Percentiles rank a stretch among this genome's conserved stretches.
These are phyloP conservation scores for Globisporangium polare DNA, from an alignment of 352 stramenopile species.

Conservation along the genomic window DNA sequence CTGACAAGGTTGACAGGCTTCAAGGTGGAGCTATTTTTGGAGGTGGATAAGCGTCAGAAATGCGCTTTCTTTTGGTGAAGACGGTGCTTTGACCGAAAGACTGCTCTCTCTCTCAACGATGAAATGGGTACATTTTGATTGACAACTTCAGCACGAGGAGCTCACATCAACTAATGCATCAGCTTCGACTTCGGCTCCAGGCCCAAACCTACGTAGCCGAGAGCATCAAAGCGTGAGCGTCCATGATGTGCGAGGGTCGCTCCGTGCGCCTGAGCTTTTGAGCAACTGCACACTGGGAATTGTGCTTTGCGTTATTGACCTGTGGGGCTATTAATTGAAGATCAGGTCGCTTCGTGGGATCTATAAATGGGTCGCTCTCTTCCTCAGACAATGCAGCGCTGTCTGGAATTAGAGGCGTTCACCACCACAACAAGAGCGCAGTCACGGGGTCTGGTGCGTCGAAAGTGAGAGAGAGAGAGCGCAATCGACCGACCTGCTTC, in stretches of 20 bases:
- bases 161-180: too few relatives aligned
- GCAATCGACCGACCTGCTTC: not conserved
- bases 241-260: not conserved
- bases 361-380: not conserved
- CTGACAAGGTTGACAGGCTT: not conserved
- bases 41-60: too few relatives aligned
- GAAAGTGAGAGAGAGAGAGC: too few relatives aligned
- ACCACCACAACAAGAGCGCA: not conserved
- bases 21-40: slow-evolving; percentile 1
- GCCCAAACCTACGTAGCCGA: not conserved
- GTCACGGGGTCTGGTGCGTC: too few relatives aligned
- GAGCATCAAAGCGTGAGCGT: not conserved
- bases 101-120: too few relatives aligned
- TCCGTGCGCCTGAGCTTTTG: not conserved
- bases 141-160: too few relatives aligned
- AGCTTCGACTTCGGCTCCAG: not conserved
- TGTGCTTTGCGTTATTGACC: too few relatives aligned
- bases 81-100: too few relatives aligned
- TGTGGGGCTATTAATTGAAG: not conserved
- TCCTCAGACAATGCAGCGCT: not conserved
- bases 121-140: not conserved
- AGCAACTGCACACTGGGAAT: not conserved
- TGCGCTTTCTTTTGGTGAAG: too few relatives aligned
- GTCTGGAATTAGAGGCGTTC: slow-evolving; percentile 2
- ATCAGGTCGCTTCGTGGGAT: slow-evolving; percentile 1